phyloP scores from a whole-genome alignment of 2,329 filamentous ascomycete species.

The Thielaviopsis punctulata region DNA sequence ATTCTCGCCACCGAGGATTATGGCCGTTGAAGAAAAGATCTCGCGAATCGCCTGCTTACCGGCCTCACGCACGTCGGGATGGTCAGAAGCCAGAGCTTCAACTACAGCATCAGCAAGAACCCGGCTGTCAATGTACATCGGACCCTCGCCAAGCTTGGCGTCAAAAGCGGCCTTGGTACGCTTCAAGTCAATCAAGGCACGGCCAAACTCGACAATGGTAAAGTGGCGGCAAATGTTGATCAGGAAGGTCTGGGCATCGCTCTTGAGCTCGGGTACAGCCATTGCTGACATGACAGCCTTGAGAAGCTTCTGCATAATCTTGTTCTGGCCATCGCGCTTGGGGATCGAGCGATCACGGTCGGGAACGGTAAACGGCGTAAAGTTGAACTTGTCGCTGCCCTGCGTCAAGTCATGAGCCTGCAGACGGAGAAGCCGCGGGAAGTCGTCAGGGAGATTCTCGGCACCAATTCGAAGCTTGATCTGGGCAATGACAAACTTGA shows the following conservation, averaged over 20 bases:
- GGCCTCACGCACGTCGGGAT: conserved; percentile 60
- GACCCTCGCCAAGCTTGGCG: conserved; percentile 70
- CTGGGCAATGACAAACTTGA: conserved; percentile 74
- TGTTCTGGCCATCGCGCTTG: conserved; percentile 75
- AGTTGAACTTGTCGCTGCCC: conserved; percentile 53
- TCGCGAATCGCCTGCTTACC: conserved; percentile 64
- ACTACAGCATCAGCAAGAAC: conserved; percentile 79
- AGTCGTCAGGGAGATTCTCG: conserved; percentile 77
- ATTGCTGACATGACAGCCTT: conserved; percentile 78
- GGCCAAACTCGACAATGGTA: conserved; percentile 73
- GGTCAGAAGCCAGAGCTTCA: conserved; percentile 76
- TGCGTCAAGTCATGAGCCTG: conserved; percentile 74
- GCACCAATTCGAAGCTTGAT: conserved; percentile 79
- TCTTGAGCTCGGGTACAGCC: conserved; percentile 63
- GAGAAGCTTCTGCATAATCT: conserved; percentile 65
- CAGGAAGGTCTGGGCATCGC: conserved; percentile 59
- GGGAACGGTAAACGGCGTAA: conserved; percentile 53
- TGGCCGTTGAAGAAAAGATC: conserved; percentile 57
- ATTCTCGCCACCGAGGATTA: conserved; percentile 60
- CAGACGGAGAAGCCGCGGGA: conserved; percentile 66
- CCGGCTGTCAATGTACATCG: conserved; percentile 70
- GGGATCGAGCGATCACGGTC: conserved; percentile 68
- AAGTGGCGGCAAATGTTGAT: conserved; percentile 78
- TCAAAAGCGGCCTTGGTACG: conserved; percentile 66
- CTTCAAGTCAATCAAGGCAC: conserved; percentile 65